phyloP scores from a whole-genome alignment of 2,329 filamentous ascomycete genomes.

The Nigrospora oryzae region DNA sequence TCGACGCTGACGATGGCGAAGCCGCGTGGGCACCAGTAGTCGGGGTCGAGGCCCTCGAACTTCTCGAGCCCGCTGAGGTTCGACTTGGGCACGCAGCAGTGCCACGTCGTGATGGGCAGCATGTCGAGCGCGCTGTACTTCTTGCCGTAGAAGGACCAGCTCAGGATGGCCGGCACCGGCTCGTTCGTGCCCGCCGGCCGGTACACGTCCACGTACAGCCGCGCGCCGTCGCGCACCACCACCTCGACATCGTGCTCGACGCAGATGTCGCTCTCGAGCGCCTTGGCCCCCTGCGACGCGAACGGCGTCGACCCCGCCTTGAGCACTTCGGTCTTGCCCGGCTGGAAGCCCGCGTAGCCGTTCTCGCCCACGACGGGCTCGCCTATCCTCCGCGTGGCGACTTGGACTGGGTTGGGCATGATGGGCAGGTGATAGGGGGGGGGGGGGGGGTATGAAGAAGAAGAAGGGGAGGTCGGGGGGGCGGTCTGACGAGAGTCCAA shows the following conservation, averaged over 20 bases:
- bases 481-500: no score
- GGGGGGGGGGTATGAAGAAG: no score
- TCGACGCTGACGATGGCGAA: conserved; percentile 26
- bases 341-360: conserved; percentile 25
- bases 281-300: conserved; percentile 14
- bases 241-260: conserved; percentile 37
- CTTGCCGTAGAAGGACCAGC: conserved; percentile 39
- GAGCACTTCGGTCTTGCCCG: conserved; percentile 28
- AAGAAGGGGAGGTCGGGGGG: no score
- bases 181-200: conserved; percentile 24
- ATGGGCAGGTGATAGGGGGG: neutral
- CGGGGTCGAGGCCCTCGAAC: conserved; percentile 16
- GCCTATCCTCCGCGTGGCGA: conserved; percentile 8
- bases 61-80: conserved; percentile 14
- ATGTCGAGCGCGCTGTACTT: conserved; percentile 31
- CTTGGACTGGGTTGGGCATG: conserved; percentile 10
- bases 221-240: conserved; percentile 29
- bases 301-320: conserved; percentile 26
- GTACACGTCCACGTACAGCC: conserved; percentile 35
- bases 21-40: conserved; percentile 18
- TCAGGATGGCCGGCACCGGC: conserved; percentile 32
- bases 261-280: conserved; percentile 26
- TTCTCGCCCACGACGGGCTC: conserved; percentile 27
- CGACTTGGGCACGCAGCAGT: conserved; percentile 10
- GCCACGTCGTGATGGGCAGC: conserved; percentile 16